phyloP scores from a whole-genome alignment of 495 filamentous ascomycete species.

The Lasiosphaeriaceae sp. region DNA sequence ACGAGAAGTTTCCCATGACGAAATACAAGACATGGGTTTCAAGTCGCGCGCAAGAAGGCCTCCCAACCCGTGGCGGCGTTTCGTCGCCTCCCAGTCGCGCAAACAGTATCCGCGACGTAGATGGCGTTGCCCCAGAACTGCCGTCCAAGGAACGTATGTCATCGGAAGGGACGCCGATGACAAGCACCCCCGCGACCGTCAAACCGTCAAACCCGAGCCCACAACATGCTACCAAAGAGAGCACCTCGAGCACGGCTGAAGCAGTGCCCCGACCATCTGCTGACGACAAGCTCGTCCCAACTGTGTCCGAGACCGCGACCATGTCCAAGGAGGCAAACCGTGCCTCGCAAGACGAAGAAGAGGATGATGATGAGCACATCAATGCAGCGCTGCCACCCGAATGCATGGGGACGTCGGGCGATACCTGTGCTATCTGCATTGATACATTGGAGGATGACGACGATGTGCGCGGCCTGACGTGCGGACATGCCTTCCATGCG shows the following conservation, averaged over 20 bases:
- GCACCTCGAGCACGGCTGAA: constrained; percentile 27
- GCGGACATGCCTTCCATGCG: constrained; percentile 94
- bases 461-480: constrained; percentile 88
- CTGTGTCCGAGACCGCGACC: constrained; percentile 15
- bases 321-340: constrained; percentile 25
- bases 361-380: constrained; percentile 85
- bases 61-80: constrained; percentile 82
- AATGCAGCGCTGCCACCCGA: constrained; percentile 77
- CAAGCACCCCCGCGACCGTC: constrained; percentile 25
- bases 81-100: constrained; percentile 67
- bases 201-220: constrained; percentile 23
- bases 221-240: constrained; percentile 28
- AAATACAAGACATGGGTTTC: constrained; percentile 97
- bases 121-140: constrained; percentile 46
- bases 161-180: constrained; percentile 29
- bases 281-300: constrained; percentile 14
- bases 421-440: constrained; percentile 95
- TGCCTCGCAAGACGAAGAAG: constrained; percentile 51
- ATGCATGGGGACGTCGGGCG: constrained; percentile 79
- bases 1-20: constrained; percentile 88
- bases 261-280: constrained; percentile 13
- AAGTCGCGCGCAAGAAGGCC: constrained; percentile 73
- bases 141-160: constrained; percentile 35
- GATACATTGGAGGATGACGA: constrained; percentile 92
- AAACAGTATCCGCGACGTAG: constrained; percentile 61